phyloP scores from a whole-genome alignment of 2,329 filamentous ascomycete species.

The Thelonectria olida region DNA sequence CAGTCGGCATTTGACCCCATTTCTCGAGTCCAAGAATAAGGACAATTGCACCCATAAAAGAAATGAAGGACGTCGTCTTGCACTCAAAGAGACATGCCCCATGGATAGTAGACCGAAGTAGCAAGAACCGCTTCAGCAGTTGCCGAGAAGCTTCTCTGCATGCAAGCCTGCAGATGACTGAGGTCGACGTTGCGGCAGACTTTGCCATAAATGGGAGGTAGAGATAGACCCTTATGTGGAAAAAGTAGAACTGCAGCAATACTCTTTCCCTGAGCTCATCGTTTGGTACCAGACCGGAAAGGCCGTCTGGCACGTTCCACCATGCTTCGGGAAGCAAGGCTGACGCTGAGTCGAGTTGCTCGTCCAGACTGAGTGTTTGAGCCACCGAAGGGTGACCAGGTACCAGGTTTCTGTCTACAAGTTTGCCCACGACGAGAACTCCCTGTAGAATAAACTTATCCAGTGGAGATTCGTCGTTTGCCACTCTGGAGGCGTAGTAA shows the following conservation, averaged over 20 bases:
- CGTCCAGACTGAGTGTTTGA: too few relatives aligned
- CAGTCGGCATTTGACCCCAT: too few relatives aligned
- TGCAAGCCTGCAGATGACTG: conserved; percentile 9
- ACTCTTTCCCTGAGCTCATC: background rate
- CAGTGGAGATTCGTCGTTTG: too few relatives aligned
- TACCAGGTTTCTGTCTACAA: too few relatives aligned
- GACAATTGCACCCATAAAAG: conserved; percentile 12
- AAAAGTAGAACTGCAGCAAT: conserved; percentile 10
- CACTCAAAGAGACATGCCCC: conserved; percentile 2
- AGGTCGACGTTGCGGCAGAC: background rate
- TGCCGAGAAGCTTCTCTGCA: conserved; percentile 6
- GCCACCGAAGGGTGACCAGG: too few relatives aligned
- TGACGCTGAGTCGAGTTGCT: background rate
- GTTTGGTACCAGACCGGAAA: background rate
- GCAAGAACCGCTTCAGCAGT: conserved; percentile 1
- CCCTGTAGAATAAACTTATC: too few relatives aligned
- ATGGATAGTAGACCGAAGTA: background rate
- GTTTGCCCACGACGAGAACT: too few relatives aligned
- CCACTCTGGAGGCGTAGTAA: background rate
- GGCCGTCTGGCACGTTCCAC: background rate
- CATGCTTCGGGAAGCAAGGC: too few relatives aligned
- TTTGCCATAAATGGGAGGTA: conserved; percentile 16
- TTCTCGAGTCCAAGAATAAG: conserved; percentile 8
- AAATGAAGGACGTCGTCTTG: conserved; percentile 8
- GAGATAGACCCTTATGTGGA: background rate